Evolutionary conservation across 2,329 filamentous ascomycete genomes (phyloP).

Genomic region (Aspergillus sp.): DNA sequence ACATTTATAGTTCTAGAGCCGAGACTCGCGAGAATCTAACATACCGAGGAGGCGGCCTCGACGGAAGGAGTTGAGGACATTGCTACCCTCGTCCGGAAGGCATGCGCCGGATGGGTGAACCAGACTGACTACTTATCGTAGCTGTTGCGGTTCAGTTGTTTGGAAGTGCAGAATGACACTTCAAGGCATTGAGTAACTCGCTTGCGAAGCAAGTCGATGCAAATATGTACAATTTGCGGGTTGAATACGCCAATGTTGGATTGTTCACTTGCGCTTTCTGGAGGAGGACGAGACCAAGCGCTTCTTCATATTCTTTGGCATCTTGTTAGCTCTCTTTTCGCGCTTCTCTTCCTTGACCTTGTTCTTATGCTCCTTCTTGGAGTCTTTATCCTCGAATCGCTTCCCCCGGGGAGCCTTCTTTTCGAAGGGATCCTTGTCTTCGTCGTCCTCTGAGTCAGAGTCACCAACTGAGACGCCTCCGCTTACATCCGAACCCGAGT

Average conservation of each 20-base stretch:
- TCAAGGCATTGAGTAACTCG: neutral
- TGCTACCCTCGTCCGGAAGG: neutral
- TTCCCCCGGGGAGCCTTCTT: conserved; percentile 74
- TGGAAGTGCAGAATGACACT: neutral
- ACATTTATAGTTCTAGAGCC: neutral
- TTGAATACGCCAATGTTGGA: too few species aligned
- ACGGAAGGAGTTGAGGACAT: neutral
- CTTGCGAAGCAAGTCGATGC: neutral
- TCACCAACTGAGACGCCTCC: conserved; percentile 33
- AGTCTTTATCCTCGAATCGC: conserved; percentile 86
- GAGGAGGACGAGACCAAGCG: conserved; percentile 31
- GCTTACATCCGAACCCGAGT: conserved; percentile 34
- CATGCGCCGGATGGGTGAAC: neutral
- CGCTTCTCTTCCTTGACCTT: conserved; percentile 94
- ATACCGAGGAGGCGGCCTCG: neutral
- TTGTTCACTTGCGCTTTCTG: conserved; percentile 29
- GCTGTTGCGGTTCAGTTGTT: neutral
- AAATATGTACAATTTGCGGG: neutral
- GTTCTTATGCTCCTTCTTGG: conserved; percentile 83
- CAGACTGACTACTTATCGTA: neutral
- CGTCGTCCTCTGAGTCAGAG: conserved; percentile 46
- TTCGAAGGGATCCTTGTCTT: conserved; percentile 53
- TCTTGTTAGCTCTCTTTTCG: conserved; percentile 90
- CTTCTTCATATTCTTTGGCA: conserved; percentile 96
- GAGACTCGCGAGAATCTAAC: neutral